These are phyloP conservation scores for Chenopodium formosanum DNA, from an alignment of 148 eudicot genomes.

Conservation along the genomic window DNA sequence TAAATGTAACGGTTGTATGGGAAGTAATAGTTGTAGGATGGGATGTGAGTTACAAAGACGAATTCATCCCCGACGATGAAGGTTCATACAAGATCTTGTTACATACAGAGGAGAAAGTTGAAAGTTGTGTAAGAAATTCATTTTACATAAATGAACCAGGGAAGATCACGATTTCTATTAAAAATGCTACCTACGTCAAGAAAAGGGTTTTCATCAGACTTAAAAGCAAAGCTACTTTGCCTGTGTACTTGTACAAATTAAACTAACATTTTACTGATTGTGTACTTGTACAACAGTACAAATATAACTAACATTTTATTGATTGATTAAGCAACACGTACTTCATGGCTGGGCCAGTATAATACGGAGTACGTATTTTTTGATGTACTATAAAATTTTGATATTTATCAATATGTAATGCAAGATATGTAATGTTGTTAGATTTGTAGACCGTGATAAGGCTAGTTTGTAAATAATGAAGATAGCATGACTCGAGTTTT, in stretches of 20 bases:
- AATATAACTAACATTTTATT: neutral
- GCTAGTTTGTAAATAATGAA: neutral
- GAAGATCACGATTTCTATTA: slow-evolving; percentile 56
- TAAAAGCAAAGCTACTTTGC: slow-evolving; percentile 51
- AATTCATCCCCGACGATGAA: slow-evolving; percentile 81
- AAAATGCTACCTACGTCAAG: slow-evolving; percentile 44
- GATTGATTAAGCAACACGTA: too few relatives aligned
- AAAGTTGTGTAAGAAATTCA: slow-evolving; percentile 46
- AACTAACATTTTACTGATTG: neutral
- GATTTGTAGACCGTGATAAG: too few relatives aligned
- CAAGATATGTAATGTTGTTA: too few relatives aligned
- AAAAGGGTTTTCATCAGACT: slow-evolving; percentile 67
- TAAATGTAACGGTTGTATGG: slow-evolving; percentile 54
- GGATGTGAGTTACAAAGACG: slow-evolving; percentile 68
- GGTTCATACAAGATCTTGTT: slow-evolving; percentile 73
- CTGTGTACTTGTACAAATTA: slow-evolving; percentile 37
- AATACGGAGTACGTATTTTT: too few relatives aligned
- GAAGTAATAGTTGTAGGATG: slow-evolving; percentile 56
- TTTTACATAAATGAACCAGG: slow-evolving; percentile 82
- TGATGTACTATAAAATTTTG: too few relatives aligned
- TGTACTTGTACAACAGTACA: slow-evolving; percentile 32
- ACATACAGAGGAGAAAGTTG: slow-evolving; percentile 53
- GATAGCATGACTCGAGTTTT: too few relatives aligned
- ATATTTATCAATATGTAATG: too few relatives aligned
- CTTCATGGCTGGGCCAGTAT: too few relatives aligned